phyloP scores from a whole-genome alignment of 306 rosid species.

The Astragalus glycyphyllos region DNA sequence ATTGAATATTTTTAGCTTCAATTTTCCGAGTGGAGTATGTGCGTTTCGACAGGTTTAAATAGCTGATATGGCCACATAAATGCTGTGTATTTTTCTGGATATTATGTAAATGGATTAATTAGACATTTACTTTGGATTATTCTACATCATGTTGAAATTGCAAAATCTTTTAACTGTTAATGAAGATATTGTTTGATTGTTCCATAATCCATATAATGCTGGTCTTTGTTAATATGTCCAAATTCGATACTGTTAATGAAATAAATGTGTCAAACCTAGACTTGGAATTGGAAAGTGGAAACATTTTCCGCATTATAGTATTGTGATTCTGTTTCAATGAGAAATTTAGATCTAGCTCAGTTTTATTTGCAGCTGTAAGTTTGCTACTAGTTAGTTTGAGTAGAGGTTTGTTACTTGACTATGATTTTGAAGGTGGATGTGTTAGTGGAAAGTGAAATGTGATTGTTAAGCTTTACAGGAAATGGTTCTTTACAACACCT shows the following conservation, averaged over 20 bases:
- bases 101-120: neutral
- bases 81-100: neutral
- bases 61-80: neutral
- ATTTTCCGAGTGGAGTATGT: neutral
- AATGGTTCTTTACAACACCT: neutral
- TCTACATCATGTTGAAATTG: slow-evolving; percentile 2
- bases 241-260: neutral
- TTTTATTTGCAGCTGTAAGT: neutral
- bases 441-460: slow-evolving; percentile 21
- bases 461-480: slow-evolving; percentile 6
- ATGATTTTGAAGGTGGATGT: neutral
- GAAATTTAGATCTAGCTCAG: slow-evolving; percentile 6
- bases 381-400: slow-evolving; percentile 13
- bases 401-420: slow-evolving; percentile 4
- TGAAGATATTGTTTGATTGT: slow-evolving; percentile 15
- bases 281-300: neutral
- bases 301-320: neutral
- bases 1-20: neutral
- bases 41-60: neutral
- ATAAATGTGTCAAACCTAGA: neutral
- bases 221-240: neutral
- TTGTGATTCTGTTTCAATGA: neutral
- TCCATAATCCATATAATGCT: neutral
- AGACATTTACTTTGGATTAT: neutral
- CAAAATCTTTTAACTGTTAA: neutral